These are phyloP conservation scores for Eimeria acervulina DNA, from an alignment of 169 alveolate genomes.

Conservation along the genomic window DNA sequence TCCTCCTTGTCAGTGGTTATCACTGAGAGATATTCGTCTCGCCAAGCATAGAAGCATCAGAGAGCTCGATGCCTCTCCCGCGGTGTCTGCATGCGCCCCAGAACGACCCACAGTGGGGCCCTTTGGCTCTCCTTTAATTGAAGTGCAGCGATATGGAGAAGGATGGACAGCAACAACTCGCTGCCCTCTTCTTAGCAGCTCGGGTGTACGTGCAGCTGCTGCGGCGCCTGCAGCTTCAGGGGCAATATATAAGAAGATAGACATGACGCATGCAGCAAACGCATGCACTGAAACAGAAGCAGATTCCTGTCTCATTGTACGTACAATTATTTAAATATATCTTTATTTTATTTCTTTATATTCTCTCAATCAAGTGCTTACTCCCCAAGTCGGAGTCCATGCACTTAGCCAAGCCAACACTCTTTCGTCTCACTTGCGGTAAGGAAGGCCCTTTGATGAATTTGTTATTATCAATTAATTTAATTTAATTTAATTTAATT, in stretches of 20 bases:
- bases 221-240: background rate
- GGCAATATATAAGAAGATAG: background rate
- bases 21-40: background rate
- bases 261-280: background rate
- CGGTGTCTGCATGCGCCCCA: background rate
- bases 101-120: background rate
- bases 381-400: conserved; percentile 67
- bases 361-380: conserved; percentile 18
- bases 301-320: background rate
- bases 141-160: background rate
- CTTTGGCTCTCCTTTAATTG: background rate
- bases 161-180: background rate
- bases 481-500: too few relatives aligned
- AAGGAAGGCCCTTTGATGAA: background rate
- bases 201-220: conserved; percentile 9
- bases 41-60: background rate
- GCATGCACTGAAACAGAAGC: background rate
- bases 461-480: too few relatives aligned
- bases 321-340: background rate
- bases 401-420: conserved; percentile 74
- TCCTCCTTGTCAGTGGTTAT: conserved; percentile 24
- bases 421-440: conserved; percentile 63
- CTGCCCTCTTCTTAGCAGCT: background rate
- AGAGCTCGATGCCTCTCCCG: background rate
- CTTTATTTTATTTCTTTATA: background rate